Base-by-base conservation (phyloP, 768 basidiomycete genomes). In the Sarcomyxa edulis region DNA sequence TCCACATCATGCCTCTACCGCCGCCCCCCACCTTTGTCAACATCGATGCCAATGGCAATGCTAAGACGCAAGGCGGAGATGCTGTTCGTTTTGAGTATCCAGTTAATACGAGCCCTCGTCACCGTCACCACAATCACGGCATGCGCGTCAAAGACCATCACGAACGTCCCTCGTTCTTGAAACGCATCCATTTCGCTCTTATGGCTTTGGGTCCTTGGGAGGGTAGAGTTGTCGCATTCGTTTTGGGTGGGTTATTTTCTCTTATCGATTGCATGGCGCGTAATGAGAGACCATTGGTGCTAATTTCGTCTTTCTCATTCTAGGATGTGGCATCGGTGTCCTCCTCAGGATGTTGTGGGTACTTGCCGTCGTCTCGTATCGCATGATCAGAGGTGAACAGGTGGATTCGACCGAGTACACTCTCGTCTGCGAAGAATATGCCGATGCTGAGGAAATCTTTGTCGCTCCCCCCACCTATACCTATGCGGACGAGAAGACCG, bases 311-410 rank as follows among this genome's bases (percentile, higher is more conserved):
- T 25, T 7, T 16, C 11, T 32, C n/a, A 15, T 39, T 26, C 35
- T 43, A 87, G 85, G 86, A n/a, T 88, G 84, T 50, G 87, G 87
- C 35, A 74, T 89, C 37, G 88, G 88, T 39, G 87, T 89, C 30
- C 71, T 91, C 18, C 58, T 90, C 41, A 71, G 88, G 54, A 87
- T 90, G 81, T 50, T 87, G 55, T 90, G 74, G 72, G 86, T 90
- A 47, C 52, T 89, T 48, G 54, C 69, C 21, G 61, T 90, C 43
- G 60, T 91, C 45, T 50, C 69, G 23, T 74, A 68, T 49, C 84
- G 88, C 49, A 52, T 74, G 25, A 47, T 81, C 54, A 65, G 59
- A 11, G 74, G 71, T 36, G 60, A 61, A 7, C 60, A 62, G 32
- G 45, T 50, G 25, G 60, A 68, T 3, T 68, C 71, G 31, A 52